Evolutionary conservation across 768 basidiomycete species (phyloP).

Genomic region (Candolleomyces efflorescens): DNA sequence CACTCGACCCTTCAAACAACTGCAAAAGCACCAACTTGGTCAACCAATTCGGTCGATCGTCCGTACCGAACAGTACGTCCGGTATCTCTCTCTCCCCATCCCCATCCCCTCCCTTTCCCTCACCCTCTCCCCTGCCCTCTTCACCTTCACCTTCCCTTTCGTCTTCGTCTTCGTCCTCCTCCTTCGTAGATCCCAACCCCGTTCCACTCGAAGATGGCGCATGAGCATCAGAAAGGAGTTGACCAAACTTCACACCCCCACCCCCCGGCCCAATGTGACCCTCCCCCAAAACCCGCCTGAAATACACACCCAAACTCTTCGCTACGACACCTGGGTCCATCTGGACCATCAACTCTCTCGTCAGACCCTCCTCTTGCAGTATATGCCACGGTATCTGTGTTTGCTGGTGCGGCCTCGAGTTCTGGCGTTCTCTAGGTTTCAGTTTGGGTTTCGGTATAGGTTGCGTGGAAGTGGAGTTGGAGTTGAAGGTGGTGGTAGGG

Average conservation of each 20-base stretch:
- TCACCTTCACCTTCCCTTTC: constrained; percentile 19
- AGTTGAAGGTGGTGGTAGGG: constrained; percentile 35
- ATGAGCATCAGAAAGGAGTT: constrained; percentile 23
- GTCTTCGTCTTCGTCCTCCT: too few species aligned
- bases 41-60: constrained; percentile 76
- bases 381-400: constrained; percentile 42
- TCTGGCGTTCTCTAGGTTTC: too few species aligned
- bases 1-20: constrained; percentile 47
- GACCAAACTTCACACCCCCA: too few species aligned
- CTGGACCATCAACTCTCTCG: constrained; percentile 57
- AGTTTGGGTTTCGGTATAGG: constrained; percentile 19
- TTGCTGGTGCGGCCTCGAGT: constrained; percentile 3
- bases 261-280: constrained; percentile 33
- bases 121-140: neutral
- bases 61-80: constrained; percentile 57
- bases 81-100: neutral
- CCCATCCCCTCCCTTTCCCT: neutral
- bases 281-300: constrained; percentile 50
- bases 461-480: constrained; percentile 50
- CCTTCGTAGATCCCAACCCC: too few species aligned
- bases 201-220: too few species aligned
- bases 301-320: constrained; percentile 58
- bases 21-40: constrained; percentile 70
- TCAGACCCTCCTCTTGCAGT: constrained; percentile 63
- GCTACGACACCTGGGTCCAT: constrained; percentile 63